phyloP scores from a whole-genome alignment of 2,329 filamentous ascomycete species.

The Biscogniauxia marginata region DNA sequence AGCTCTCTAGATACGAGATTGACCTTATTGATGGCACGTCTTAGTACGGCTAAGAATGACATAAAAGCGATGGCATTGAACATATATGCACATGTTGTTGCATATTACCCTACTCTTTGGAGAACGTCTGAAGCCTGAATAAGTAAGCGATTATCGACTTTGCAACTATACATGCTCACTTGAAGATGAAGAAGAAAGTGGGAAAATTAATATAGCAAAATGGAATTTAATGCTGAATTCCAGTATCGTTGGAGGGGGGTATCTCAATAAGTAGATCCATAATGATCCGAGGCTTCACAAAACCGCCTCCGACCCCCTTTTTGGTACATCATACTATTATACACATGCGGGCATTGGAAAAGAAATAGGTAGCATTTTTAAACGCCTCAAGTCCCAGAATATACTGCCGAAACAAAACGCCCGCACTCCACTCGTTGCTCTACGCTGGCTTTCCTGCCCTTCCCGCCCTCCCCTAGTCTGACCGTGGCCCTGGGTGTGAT shows the following conservation, averaged over 20 bases:
- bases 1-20: no score
- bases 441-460: slow-evolving; percentile 68
- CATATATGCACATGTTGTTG: no score
- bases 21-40: no score
- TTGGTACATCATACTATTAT: slow-evolving; percentile 22
- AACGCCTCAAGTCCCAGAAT: slow-evolving; percentile 52
- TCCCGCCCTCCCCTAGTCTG: slow-evolving; percentile 56
- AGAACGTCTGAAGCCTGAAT: no score
- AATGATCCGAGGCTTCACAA: slow-evolving; percentile 17
- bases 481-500: slow-evolving; percentile 75
- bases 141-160: no score
- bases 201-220: no score
- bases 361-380: not conserved
- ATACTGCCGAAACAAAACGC: slow-evolving; percentile 76
- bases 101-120: no score
- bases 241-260: slow-evolving; percentile 24
- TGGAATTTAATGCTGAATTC: not conserved
- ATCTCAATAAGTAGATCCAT: slow-evolving; percentile 23
- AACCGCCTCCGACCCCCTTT: slow-evolving; percentile 7
- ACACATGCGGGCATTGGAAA: slow-evolving; percentile 8
- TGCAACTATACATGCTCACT: no score
- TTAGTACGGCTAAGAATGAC: no score
- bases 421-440: slow-evolving; percentile 91
- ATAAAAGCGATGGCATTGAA: no score
- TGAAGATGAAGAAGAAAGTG: no score